Evolutionary conservation across 352 stramenopile genomes (phyloP), one percentile per base, ranked within the genome.

Genomic region (Globisporangium polare): DNA sequence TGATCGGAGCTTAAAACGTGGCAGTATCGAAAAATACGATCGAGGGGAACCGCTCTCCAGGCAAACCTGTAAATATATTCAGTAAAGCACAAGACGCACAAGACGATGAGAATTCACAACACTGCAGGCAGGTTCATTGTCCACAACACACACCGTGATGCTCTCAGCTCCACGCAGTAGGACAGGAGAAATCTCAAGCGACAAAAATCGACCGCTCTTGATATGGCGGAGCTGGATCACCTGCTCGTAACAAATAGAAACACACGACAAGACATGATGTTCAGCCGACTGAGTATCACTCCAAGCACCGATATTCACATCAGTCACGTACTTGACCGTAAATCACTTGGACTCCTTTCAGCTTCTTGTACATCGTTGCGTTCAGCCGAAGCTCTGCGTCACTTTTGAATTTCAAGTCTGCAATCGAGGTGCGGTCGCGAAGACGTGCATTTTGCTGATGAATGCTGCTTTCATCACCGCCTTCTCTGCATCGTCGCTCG

Each of bases 361-460:
- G 65, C 29, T 88, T 87, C 63, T 84, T 78, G 72, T 89, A 88
- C 73, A 82, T 86, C 37, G 78, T 86, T 9, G 75, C 69, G 58
- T 91, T 91, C n/a, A 91, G 61, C 9, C 82, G 69, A 1, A 67
- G 69, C 58, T 91, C 80, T 7, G 82, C 78, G 43, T 87, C 74
- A 39, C 82, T 89, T 58, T 89, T 90, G 37, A 90, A 90, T 43
- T 71, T 80, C 51, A 90, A 58, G 22, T 89, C 83, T 15, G 75
- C 68, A 17, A 78, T 17, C 9, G 65, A 69, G 43, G 75, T 67
- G 15, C 73, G 69, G 3, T 68, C 50, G 29, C 45, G 58, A 58
- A 68, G 45, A 37, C 54, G 43, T 5, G 49, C 9, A 20, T 24
- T 50, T 6, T 66, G 53, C 62, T 39, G 46, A 17, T 46, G 43